phyloP scores from a whole-genome alignment of 2,329 filamentous ascomycete species.

The Talaromyces amestolkiae region DNA sequence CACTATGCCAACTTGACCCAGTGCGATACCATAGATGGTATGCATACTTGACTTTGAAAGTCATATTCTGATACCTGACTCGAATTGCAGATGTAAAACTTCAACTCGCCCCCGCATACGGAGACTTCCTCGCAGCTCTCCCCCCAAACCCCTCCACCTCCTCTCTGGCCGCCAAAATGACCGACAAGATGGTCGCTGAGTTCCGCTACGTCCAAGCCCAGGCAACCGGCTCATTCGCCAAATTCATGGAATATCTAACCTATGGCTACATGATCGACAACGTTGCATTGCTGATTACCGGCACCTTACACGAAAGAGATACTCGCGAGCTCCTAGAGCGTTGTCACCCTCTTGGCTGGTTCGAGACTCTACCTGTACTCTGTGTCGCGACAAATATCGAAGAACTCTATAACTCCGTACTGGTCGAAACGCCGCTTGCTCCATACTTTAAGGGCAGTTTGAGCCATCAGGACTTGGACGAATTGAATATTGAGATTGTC shows the following conservation, averaged over 20 bases:
- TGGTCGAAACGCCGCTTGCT: slow-evolving; percentile 93
- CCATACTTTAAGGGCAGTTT: slow-evolving; percentile 97
- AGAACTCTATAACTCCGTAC: slow-evolving; percentile 95
- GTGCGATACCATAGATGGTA: slow-evolving; percentile 97
- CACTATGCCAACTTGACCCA: slow-evolving; percentile 96
- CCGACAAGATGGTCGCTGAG: slow-evolving; percentile 95
- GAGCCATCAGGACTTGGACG: slow-evolving; percentile 93
- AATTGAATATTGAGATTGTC: slow-evolving; percentile 98
- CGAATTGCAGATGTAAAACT: slow-evolving; percentile 79
- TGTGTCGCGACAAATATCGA: slow-evolving; percentile 98
- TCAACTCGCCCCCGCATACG: slow-evolving; percentile 92
- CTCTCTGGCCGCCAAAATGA: slow-evolving; percentile 88
- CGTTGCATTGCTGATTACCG: slow-evolving; percentile 94
- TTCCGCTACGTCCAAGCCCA: slow-evolving; percentile 96
- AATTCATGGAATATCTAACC: slow-evolving; percentile 97
- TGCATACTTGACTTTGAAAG: slow-evolving; percentile 9
- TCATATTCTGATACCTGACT: slow-evolving; percentile 9
- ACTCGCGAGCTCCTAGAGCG: slow-evolving; percentile 91
- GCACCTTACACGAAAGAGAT: slow-evolving; percentile 94
- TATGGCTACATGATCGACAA: slow-evolving; percentile 99
- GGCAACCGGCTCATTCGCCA: slow-evolving; percentile 82
- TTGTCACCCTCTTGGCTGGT: slow-evolving; percentile 97
- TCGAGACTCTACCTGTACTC: slow-evolving; percentile 97
- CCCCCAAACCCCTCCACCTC: slow-evolving; percentile 97
- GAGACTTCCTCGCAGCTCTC: slow-evolving; percentile 90